Percentiles rank a stretch among this genome's conserved stretches.
Evolutionary conservation across 2,329 filamentous ascomycete species (phyloP).

Genomic region (Aschersonia sp.): DNA sequence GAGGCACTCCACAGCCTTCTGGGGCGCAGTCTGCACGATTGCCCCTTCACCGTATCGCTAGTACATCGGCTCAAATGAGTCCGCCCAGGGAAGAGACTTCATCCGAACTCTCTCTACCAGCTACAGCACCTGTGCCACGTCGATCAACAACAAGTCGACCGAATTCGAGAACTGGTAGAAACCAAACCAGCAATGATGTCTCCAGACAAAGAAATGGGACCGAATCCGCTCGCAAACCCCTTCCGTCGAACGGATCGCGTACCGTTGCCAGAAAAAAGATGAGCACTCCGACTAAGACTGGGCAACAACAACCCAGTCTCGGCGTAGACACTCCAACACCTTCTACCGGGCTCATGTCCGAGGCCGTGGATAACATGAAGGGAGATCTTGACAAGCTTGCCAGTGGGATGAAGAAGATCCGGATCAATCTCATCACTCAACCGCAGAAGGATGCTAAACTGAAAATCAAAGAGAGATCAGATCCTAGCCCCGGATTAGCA

Average conservation of each 20-base stretch:
- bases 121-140: constrained; percentile 2
- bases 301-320: constrained; percentile 2
- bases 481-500: not conserved
- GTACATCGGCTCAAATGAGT: constrained; percentile 23
- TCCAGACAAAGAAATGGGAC: constrained; percentile 47
- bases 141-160: constrained; percentile 20
- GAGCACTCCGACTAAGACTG: constrained; percentile 8
- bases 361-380: constrained; percentile 5
- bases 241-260: constrained; percentile 15
- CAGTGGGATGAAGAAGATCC: constrained; percentile 46
- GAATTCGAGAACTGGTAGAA: constrained; percentile 12
- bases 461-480: constrained; percentile 10
- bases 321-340: constrained; percentile 3
- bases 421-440: constrained; percentile 45
- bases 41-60: constrained; percentile 33
- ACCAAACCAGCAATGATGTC: constrained; percentile 24
- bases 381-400: constrained; percentile 41
- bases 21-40: constrained; percentile 16
- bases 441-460: constrained; percentile 41
- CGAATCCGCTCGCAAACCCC: constrained; percentile 28
- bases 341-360: constrained; percentile 1
- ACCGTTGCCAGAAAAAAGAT: constrained; percentile 21
- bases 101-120: not conserved
- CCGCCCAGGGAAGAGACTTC: constrained; percentile 8
- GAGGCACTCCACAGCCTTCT: constrained; percentile 14